These are phyloP conservation scores for Eucalyptus leucophloia DNA, from an alignment of 345 rosid genomes.

Conservation along the genomic window DNA sequence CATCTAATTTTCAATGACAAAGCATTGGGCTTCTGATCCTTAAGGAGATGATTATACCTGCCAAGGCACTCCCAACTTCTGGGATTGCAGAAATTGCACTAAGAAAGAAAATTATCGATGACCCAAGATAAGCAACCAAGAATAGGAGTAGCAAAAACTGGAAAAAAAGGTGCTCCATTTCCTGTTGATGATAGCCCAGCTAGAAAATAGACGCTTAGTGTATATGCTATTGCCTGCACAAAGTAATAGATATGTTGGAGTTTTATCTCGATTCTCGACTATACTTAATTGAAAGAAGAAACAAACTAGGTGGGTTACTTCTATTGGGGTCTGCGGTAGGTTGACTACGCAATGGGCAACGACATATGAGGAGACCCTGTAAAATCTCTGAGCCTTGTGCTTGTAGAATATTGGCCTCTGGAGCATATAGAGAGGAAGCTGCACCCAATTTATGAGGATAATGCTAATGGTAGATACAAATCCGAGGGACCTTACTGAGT, in stretches of 20 bases:
- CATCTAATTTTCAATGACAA: neutral
- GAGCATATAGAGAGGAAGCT: conserved; percentile 20
- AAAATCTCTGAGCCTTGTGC: conserved; percentile 15
- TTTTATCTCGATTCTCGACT: neutral
- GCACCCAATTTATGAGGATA: conserved; percentile 21
- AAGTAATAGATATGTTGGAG: neutral
- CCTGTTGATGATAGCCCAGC: conserved; percentile 5
- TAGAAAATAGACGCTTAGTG: conserved; percentile 7
- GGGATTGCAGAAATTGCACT: conserved; percentile 17
- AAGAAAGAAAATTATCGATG: conserved; percentile 14
- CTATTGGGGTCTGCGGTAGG: conserved; percentile 16
- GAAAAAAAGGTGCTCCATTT: conserved; percentile 4
- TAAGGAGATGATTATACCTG: conserved; percentile 6
- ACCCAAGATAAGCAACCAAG: conserved; percentile 11
- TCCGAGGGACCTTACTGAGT: conserved; percentile 21
- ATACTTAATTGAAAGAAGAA: neutral
- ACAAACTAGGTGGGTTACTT: neutral
- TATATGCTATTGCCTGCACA: conserved; percentile 12
- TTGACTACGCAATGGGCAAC: conserved; percentile 18
- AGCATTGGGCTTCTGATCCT: neutral
- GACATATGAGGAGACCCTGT: conserved; percentile 15
- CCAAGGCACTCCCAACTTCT: conserved; percentile 19
- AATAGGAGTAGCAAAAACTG: conserved; percentile 3
- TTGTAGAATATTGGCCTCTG: conserved; percentile 18
- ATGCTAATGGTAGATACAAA: conserved; percentile 16